These are phyloP conservation scores for Moricandia moricandioides DNA, from an alignment of 345 rosid species.

Conservation along the genomic window DNA sequence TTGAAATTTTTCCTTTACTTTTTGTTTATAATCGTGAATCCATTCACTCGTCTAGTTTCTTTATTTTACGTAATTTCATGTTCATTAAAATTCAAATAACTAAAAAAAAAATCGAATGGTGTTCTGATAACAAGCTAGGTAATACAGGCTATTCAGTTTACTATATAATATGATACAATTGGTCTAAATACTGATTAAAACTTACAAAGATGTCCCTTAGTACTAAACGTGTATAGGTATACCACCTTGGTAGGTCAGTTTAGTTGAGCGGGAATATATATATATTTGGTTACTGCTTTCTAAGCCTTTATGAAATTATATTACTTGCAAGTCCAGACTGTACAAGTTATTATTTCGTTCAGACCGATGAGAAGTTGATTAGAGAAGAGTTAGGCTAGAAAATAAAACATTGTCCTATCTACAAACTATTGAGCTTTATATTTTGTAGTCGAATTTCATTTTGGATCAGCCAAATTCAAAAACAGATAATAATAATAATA, in stretches of 20 bases:
- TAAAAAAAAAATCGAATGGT: background rate
- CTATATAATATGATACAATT: too few species aligned
- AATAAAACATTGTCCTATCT: background rate
- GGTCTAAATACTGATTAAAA: background rate
- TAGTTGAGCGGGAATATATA: conserved; percentile 20
- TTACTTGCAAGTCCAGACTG: background rate
- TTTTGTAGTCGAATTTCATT: background rate
- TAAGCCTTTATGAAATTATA: background rate
- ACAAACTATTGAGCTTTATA: background rate
- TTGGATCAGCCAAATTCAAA: background rate
- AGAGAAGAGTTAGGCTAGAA: background rate
- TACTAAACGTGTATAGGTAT: background rate
- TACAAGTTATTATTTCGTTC: background rate
- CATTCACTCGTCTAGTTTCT: background rate
- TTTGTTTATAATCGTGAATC: too few species aligned
- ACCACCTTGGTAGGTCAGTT: conserved; percentile 15
- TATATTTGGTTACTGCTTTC: background rate
- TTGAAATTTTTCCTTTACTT: too few species aligned
- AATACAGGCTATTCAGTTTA: too few species aligned
- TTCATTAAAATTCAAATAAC: background rate
- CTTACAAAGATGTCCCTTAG: background rate
- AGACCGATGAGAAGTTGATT: background rate
- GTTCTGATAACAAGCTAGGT: background rate
- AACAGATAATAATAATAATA: background rate
- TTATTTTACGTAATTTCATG: background rate